These are phyloP conservation scores for Sisymbrium irio DNA, from an alignment of 345 rosid genomes.

Conservation along the genomic window DNA sequence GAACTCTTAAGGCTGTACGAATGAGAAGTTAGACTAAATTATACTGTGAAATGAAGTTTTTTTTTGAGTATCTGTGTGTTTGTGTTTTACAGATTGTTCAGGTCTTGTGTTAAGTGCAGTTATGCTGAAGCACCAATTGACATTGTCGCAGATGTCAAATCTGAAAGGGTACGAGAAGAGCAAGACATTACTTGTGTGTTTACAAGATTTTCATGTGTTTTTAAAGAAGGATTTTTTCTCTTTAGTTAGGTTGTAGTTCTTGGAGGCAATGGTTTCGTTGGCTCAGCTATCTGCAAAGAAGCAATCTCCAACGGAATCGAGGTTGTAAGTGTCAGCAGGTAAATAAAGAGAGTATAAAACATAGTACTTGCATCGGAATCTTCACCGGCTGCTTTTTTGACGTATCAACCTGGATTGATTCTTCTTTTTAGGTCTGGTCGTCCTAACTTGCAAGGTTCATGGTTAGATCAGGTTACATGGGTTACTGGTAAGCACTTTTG, in stretches of 20 bases:
- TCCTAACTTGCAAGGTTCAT: conserved; percentile 59
- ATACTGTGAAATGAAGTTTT: neutral
- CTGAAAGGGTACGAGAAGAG: conserved; percentile 57
- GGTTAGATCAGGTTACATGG: conserved; percentile 97
- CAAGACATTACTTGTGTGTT: neutral
- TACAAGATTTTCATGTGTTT: conserved; percentile 12
- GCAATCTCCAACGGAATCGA: conserved; percentile 83
- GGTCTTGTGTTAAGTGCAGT: conserved; percentile 58
- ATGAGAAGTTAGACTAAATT: neutral
- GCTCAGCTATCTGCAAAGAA: conserved; percentile 92
- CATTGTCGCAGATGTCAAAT: conserved; percentile 68
- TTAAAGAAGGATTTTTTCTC: neutral
- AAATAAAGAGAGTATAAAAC: neutral
- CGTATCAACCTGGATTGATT: conserved; percentile 5
- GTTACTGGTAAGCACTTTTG: conserved; percentile 50
- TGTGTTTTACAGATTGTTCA: conserved; percentile 44
- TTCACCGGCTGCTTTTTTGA: neutral
- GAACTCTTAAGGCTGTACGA: neutral
- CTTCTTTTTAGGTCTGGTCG: conserved; percentile 86
- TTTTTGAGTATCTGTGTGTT: neutral
- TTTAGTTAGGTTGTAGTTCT: conserved; percentile 74
- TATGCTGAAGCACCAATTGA: conserved; percentile 71
- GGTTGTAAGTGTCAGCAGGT: conserved; percentile 92
- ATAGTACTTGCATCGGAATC: neutral
- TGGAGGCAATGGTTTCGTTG: conserved; percentile 91